phyloP scores from a whole-genome alignment of 2,329 filamentous ascomycete species.

The Penicillium sp. region DNA sequence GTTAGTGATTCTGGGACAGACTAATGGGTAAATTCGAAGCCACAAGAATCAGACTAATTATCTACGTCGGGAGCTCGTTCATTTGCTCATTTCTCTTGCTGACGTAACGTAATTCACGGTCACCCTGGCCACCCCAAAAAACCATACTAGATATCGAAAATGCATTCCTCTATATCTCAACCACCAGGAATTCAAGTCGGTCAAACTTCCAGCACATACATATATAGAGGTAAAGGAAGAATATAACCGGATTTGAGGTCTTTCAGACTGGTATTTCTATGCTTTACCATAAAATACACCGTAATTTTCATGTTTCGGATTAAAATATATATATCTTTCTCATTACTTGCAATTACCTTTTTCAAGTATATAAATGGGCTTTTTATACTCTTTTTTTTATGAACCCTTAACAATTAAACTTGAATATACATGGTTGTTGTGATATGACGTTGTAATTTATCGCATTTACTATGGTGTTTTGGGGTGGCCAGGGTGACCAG shows the following conservation, averaged over 20 bases:
- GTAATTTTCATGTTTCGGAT: neutral
- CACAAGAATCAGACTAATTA: too few relatives aligned
- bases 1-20: too few relatives aligned
- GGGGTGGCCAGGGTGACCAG: too few relatives aligned
- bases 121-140: too few relatives aligned
- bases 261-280: neutral
- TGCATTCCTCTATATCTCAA: neutral
- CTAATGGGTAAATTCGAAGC: too few relatives aligned
- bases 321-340: neutral
- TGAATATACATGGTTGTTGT: neutral
- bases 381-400: neutral
- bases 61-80: too few relatives aligned
- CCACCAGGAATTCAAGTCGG: neutral
- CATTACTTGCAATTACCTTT: neutral
- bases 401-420: neutral
- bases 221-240: neutral
- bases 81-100: too few relatives aligned
- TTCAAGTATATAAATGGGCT: neutral
- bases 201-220: neutral
- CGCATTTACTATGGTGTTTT: neutral
- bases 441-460: neutral
- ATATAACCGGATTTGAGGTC: neutral
- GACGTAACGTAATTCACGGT: too few relatives aligned
- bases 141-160: too few relatives aligned
- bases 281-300: neutral